A percentile compares a stretch with the other conserved stretches of the same genome.
Evolutionary conservation across 176 grass and related monocot genomes (phyloP).

Genomic region (Melocanna baccifera): DNA sequence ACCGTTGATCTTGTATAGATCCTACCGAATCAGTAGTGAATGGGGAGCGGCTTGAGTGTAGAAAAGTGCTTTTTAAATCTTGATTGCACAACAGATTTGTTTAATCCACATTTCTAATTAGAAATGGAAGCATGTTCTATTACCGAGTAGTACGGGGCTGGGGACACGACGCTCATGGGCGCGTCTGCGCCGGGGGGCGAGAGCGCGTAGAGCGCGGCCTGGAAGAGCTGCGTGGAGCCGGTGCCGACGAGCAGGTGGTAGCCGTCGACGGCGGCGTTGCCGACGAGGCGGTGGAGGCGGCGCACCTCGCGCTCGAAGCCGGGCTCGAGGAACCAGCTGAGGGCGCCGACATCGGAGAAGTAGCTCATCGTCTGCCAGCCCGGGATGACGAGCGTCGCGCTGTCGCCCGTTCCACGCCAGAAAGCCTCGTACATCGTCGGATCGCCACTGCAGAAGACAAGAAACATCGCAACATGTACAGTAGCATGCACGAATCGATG

Average conservation of each 20-base stretch:
- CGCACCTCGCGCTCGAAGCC: constrained; percentile 50
- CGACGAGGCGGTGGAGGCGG: constrained; percentile 64
- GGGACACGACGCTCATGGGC: constrained; percentile 60
- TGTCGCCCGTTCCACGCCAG: constrained; percentile 46
- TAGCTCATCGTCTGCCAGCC: constrained; percentile 75
- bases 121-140: background rate
- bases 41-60: no score
- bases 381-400: constrained; percentile 48
- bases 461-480: background rate
- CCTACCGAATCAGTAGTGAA: no score
- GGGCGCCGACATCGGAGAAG: constrained; percentile 49
- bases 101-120: background rate
- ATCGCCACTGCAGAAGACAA: constrained; percentile 52
- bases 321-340: constrained; percentile 75
- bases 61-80: no score
- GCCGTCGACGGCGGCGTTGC: constrained; percentile 49
- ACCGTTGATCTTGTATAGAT: no score
- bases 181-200: constrained; percentile 3
- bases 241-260: constrained; percentile 62
- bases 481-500: background rate
- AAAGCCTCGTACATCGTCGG: constrained; percentile 64
- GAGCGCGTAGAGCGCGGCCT: constrained; percentile 67
- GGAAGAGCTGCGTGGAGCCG: constrained; percentile 79
- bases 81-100: no score
- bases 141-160: constrained; percentile 69